Percentiles rank a stretch among this genome's conserved stretches.
These are phyloP conservation scores for Chlorella sp. DNA, from an alignment of 139 green algal species.

Conservation along the genomic window DNA sequence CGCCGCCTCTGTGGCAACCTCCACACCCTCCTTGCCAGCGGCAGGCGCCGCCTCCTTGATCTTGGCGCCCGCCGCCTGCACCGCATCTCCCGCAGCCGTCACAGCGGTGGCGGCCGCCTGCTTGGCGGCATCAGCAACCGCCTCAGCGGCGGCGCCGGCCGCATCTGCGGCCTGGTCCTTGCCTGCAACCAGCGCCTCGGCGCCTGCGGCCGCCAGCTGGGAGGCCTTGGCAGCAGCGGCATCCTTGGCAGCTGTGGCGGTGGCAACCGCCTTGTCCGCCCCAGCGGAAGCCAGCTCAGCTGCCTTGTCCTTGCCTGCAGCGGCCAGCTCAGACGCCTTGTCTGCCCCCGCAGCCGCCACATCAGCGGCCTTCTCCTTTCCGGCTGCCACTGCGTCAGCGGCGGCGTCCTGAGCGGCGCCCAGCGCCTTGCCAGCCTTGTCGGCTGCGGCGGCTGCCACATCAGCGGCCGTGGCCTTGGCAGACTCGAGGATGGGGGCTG, in stretches of 20 bases:
- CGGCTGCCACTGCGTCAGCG: neutral
- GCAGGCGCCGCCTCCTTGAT: neutral
- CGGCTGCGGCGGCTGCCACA: neutral
- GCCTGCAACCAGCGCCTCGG: neutral
- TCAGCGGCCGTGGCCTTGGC: neutral
- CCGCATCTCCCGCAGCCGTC: neutral
- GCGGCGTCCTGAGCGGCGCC: neutral
- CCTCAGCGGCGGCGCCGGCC: neutral
- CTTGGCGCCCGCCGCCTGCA: neutral
- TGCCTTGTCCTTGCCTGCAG: neutral
- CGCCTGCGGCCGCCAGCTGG: neutral
- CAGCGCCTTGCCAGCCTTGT: neutral
- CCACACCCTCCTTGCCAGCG: neutral
- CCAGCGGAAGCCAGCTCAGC: neutral
- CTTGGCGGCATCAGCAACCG: neutral
- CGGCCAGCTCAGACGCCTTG: neutral
- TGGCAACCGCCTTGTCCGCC: neutral
- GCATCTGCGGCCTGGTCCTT: neutral
- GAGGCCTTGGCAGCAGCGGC: neutral
- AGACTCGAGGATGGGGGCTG: neutral
- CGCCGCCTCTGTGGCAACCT: neutral
- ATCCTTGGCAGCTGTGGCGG: neutral
- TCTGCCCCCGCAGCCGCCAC: neutral
- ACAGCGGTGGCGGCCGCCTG: neutral
- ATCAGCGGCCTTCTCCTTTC: neutral